These are phyloP conservation scores for Pythium brassicae DNA, from an alignment of 352 stramenopile species.

Conservation along the genomic window DNA sequence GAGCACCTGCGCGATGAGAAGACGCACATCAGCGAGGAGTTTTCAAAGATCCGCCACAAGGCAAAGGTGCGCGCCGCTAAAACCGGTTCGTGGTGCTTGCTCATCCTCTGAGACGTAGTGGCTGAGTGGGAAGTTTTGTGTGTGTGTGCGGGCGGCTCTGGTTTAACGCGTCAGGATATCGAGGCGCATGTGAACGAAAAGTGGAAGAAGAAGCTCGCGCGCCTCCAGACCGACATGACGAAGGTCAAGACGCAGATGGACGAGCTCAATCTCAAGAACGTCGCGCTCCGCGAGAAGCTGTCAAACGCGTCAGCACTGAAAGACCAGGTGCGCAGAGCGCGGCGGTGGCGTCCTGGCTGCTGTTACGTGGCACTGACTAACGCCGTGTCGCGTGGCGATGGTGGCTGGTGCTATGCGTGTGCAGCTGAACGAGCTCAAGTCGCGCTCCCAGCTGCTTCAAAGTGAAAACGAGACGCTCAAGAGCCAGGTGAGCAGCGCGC, in stretches of 20 bases:
- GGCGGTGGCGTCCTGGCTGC: neutral
- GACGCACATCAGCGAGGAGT: conserved; percentile 40
- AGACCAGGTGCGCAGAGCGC: conserved; percentile 50
- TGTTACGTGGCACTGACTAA: conserved; percentile 4
- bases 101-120: neutral
- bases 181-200: conserved; percentile 65
- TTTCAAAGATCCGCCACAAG: conserved; percentile 47
- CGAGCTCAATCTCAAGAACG: conserved; percentile 75
- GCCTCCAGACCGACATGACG: conserved; percentile 57
- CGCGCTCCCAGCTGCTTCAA: conserved; percentile 36
- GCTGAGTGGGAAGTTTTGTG: neutral
- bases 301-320: conserved; percentile 48
- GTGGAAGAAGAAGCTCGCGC: conserved; percentile 73
- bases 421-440: conserved; percentile 63
- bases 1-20: conserved; percentile 65
- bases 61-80: conserved; percentile 32
- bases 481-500: conserved; percentile 37
- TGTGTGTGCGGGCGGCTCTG: neutral
- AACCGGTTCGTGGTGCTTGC: neutral
- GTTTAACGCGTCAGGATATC: conserved; percentile 29
- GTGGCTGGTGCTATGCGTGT: neutral
- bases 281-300: conserved; percentile 65
- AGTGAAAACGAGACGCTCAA: conserved; percentile 48
- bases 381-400: neutral
- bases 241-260: conserved; percentile 72